Conservation (phyloP, 257 asterid species). For the Sherardia arvensis region DNA sequence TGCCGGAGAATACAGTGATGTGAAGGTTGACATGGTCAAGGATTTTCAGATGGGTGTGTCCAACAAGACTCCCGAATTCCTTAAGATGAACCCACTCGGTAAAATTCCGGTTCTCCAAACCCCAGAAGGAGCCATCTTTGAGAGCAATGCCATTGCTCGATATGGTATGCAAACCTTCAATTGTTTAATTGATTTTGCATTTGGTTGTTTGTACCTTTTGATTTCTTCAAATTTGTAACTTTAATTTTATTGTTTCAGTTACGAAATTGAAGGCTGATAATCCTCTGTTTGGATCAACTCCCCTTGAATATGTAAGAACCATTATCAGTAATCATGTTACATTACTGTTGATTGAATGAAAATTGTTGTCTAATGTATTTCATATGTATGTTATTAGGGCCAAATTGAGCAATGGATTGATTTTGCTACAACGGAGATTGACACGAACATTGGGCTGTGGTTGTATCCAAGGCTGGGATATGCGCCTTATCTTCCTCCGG, state of each 20-base stretch:
- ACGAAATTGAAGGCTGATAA: conserved; percentile 35
- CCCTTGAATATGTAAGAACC: conserved; percentile 57
- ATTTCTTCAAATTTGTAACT: too few species aligned
- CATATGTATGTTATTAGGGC: conserved; percentile 24
- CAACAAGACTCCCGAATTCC: conserved; percentile 71
- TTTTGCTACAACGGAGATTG: conserved; percentile 60
- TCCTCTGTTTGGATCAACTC: conserved; percentile 56
- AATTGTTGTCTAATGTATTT: too few species aligned
- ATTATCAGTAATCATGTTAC: background rate
- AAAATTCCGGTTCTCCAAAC: conserved; percentile 91
- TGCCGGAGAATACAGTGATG: conserved; percentile 54
- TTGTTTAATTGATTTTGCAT: background rate
- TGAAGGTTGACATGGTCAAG: conserved; percentile 40
- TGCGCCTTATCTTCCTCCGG: conserved; percentile 38
- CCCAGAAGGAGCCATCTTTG: conserved; percentile 77
- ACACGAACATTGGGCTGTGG: conserved; percentile 42
- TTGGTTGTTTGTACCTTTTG: too few species aligned
- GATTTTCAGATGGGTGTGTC: too few species aligned
- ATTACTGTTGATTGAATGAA: too few species aligned
- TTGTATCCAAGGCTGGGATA: conserved; percentile 60
- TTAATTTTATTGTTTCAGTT: conserved; percentile 33
- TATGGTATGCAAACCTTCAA: conserved; percentile 41
- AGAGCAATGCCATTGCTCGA: conserved; percentile 95
- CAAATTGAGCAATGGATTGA: conserved; percentile 81
- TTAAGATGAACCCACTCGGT: conserved; percentile 86